phyloP scores from a whole-genome alignment of 129 eudicot species.

The Flaveria bidentis region DNA sequence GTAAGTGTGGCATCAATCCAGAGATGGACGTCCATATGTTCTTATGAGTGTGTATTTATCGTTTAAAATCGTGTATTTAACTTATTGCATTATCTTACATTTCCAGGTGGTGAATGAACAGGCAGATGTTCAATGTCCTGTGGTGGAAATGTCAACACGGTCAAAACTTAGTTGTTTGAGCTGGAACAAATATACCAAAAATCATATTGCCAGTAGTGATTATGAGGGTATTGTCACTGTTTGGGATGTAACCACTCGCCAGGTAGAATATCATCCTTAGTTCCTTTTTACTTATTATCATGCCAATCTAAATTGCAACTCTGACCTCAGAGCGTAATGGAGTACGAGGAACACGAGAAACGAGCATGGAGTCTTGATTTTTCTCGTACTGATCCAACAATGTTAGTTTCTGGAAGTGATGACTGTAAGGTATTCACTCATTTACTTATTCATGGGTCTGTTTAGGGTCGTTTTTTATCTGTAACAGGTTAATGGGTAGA shows the following conservation, averaged over 20 bases:
- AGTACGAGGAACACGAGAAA: constrained; percentile 97
- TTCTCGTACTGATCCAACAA: constrained; percentile 83
- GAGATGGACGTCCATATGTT: not conserved
- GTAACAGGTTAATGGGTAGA: not conserved
- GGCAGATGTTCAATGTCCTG: constrained; percentile 79
- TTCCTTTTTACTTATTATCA: not conserved
- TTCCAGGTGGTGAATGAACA: constrained; percentile 87
- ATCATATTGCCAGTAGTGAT: constrained; percentile 88
- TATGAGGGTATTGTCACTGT: constrained; percentile 96
- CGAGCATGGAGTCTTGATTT: constrained; percentile 99
- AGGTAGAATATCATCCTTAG: constrained; percentile 47
- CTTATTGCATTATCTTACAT: constrained; percentile 19
- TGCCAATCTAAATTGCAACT: not conserved
- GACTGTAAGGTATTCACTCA: constrained; percentile 74
- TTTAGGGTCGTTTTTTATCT: not conserved
- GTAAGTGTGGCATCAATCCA: constrained; percentile 45
- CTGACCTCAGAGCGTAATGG: constrained; percentile 75
- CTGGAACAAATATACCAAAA: constrained; percentile 92
- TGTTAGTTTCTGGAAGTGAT: constrained; percentile 96
- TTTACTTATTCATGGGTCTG: not conserved
- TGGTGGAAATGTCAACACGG: constrained; percentile 88
- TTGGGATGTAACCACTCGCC: constrained; percentile 95
- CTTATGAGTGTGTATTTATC: not conserved
- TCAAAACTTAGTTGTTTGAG: constrained; percentile 96
- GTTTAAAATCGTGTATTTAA: not conserved